These are phyloP conservation scores for Cavenderia fasciculata DNA, from an alignment of 78 protist species.

Conservation along the genomic window DNA sequence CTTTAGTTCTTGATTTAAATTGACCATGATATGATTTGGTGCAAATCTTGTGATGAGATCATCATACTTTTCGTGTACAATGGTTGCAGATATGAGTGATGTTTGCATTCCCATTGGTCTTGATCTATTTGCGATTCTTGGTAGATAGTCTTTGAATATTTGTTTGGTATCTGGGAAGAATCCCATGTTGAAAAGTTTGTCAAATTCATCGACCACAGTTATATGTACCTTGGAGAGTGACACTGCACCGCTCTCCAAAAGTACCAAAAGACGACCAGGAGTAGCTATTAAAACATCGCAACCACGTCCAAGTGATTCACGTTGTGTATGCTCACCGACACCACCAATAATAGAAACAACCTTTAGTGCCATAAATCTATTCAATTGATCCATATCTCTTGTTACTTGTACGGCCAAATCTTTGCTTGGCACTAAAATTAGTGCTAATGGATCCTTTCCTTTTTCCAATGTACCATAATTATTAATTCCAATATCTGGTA, in stretches of 20 bases:
- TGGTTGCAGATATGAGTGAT: conserved; percentile 29
- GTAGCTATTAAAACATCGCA: conserved; percentile 52
- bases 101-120: conserved; percentile 54
- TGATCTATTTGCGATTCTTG: conserved; percentile 6
- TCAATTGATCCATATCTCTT: neutral
- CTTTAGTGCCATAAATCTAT: neutral
- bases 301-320: neutral
- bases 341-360: conserved; percentile 42
- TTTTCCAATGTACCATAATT: neutral
- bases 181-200: conserved; percentile 60
- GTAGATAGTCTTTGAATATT: conserved; percentile 21
- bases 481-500: neutral
- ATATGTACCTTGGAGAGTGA: conserved; percentile 17
- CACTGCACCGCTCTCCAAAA: neutral
- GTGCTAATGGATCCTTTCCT: conserved; percentile 32
- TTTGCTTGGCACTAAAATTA: conserved; percentile 53
- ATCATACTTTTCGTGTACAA: conserved; percentile 20
- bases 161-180: conserved; percentile 61
- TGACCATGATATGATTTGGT: conserved; percentile 44
- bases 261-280: conserved; percentile 22
- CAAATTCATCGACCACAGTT: conserved; percentile 65
- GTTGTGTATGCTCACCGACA: conserved; percentile 41
- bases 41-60: conserved; percentile 43
- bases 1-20: neutral
- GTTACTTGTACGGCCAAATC: conserved; percentile 46